A percentile compares a stretch with the other conserved stretches of the same genome.
These are phyloP conservation scores for Lactifluus hygrophoroides DNA, from an alignment of 768 basidiomycete species.

Conservation along the genomic window DNA sequence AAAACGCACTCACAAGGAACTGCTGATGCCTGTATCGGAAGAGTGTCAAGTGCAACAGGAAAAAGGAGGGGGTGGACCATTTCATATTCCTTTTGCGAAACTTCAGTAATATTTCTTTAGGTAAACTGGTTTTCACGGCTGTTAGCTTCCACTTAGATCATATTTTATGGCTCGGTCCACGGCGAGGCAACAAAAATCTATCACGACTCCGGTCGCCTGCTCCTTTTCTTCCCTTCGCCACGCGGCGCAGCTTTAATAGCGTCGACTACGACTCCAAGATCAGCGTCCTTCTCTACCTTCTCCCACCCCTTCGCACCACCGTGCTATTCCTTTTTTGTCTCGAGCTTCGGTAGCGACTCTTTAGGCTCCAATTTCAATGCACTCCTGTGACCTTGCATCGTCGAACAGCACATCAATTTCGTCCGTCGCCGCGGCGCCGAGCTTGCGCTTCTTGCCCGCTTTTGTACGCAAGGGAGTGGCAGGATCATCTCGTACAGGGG, in stretches of 20 bases:
- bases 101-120: too few species aligned
- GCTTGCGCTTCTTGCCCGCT: conserved; percentile 37
- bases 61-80: too few species aligned
- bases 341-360: neutral
- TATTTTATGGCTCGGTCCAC: neutral
- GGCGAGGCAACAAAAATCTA: neutral
- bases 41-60: too few species aligned
- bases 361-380: conserved; percentile 30
- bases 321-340: neutral
- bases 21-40: too few species aligned
- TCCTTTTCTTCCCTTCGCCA: conserved; percentile 32
- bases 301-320: neutral
- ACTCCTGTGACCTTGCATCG: conserved; percentile 43
- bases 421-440: conserved; percentile 40
- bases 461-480: neutral
- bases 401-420: conserved; percentile 75
- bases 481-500: neutral
- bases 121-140: too few species aligned
- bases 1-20: too few species aligned
- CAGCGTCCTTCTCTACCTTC: conserved; percentile 14
- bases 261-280: conserved; percentile 44
- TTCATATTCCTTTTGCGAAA: too few species aligned
- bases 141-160: too few species aligned
- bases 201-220: conserved; percentile 22
- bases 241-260: conserved; percentile 53